Evolutionary conservation across 2,329 filamentous ascomycete species (phyloP).

Genomic region (Fusarium mundagurra): DNA sequence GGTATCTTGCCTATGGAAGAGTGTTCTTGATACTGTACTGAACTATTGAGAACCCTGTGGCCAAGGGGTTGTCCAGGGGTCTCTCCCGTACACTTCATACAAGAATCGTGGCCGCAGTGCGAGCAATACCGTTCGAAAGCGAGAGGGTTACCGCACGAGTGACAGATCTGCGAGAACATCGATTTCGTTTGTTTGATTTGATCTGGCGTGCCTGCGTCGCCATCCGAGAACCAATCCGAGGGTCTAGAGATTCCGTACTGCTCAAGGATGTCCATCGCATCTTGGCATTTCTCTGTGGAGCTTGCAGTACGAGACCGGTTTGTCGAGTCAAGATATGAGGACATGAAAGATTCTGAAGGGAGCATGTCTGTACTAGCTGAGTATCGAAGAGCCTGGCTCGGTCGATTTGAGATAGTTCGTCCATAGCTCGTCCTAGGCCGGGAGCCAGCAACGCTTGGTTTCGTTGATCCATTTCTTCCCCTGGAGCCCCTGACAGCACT

Average conservation of each 20-base stretch:
- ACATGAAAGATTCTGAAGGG: not conserved
- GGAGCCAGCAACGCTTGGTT: conserved; percentile 17
- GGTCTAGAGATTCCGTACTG: conserved; percentile 58
- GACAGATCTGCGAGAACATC: conserved; percentile 55
- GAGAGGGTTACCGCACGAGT: conserved; percentile 58
- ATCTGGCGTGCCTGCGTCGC: conserved; percentile 36
- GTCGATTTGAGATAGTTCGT: not conserved
- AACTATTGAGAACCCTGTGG: not conserved
- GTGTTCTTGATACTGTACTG: conserved; percentile 7
- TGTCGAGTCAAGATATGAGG: conserved; percentile 11
- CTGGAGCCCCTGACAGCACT: not conserved
- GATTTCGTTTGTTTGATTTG: conserved; percentile 3
- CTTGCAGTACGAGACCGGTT: conserved; percentile 44
- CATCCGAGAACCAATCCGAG: conserved; percentile 57
- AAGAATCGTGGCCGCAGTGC: conserved; percentile 62
- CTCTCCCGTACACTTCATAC: conserved; percentile 56
- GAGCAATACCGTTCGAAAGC: conserved; percentile 53
- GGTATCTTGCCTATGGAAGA: not conserved
- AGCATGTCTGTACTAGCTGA: conserved; percentile 1
- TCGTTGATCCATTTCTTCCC: not conserved
- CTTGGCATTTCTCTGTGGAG: conserved; percentile 50
- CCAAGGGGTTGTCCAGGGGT: conserved; percentile 28
- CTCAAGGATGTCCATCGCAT: conserved; percentile 59
- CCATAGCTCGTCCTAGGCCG: not conserved
- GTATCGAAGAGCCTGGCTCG: not conserved